phyloP scores from a whole-genome alignment of 2,329 filamentous ascomycete species.

The Calonectria honghensis region DNA sequence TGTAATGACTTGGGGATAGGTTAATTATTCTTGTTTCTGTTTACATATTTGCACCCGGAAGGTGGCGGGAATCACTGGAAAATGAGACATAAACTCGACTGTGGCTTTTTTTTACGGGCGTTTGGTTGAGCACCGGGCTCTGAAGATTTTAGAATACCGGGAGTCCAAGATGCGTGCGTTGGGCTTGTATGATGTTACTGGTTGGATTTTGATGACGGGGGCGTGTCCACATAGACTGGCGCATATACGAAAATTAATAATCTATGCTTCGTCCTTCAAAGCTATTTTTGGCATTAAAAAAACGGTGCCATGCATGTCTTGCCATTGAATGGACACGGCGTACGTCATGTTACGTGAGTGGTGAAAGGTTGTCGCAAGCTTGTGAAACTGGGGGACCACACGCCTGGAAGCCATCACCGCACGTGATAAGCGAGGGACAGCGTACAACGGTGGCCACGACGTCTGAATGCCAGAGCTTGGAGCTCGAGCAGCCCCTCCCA shows the following conservation, averaged over 20 bases:
- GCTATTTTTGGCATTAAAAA: constrained; percentile 16
- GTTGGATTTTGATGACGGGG: neutral
- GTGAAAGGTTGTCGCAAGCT: constrained; percentile 12
- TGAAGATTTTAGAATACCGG: constrained; percentile 1
- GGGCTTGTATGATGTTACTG: constrained; percentile 1
- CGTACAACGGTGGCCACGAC: constrained; percentile 12
- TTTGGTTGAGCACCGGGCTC: constrained; percentile 17
- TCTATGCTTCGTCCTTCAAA: neutral
- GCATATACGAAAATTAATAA: constrained; percentile 27
- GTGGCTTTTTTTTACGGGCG: constrained; percentile 6
- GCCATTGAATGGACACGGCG: neutral
- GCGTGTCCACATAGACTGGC: constrained; percentile 1
- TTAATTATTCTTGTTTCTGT: constrained; percentile 14
- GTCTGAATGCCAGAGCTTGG: constrained; percentile 1
- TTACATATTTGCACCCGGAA: constrained; percentile 19
- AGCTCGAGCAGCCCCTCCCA: constrained; percentile 23
- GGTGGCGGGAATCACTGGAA: neutral
- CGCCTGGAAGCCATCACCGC: constrained; percentile 22
- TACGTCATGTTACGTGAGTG: constrained; percentile 29
- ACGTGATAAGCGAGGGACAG: constrained; percentile 32
- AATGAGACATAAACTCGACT: constrained; percentile 15
- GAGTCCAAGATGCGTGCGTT: constrained; percentile 5
- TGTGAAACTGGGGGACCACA: constrained; percentile 35
- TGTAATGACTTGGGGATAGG: constrained; percentile 4
- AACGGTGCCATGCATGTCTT: neutral